Conservation (phyloP, 192 early-diverging fungal genomes). For the Rhizophagus prolifer region DNA sequence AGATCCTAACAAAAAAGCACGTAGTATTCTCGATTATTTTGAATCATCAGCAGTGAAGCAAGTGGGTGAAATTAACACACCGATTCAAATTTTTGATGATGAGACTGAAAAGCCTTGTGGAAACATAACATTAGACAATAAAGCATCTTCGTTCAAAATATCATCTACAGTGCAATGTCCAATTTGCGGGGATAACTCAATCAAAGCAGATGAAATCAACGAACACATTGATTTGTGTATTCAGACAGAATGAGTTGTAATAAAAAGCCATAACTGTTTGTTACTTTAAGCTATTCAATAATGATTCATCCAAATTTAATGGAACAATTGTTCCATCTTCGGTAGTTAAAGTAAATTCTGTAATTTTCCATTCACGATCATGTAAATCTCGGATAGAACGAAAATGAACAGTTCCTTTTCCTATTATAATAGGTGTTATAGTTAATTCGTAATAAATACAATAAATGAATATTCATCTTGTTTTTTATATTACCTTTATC, state of each 20-base stretch:
- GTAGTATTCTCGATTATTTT: neutral
- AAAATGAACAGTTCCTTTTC: constrained; percentile 25
- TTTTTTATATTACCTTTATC: constrained; percentile 39
- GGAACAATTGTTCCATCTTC: constrained; percentile 26
- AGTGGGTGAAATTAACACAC: neutral
- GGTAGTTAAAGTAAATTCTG: constrained; percentile 23
- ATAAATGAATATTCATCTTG: neutral
- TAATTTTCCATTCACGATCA: constrained; percentile 13
- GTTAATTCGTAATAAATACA: neutral
- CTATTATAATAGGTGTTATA: neutral
- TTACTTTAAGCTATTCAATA: neutral
- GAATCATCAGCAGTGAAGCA: neutral
- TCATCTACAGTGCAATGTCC: constrained; percentile 33
- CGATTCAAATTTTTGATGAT: neutral
- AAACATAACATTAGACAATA: neutral
- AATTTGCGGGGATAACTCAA: constrained; percentile 24
- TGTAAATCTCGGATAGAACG: constrained; percentile 16
- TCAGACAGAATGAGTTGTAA: neutral
- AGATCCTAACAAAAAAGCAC: neutral
- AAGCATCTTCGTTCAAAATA: neutral
- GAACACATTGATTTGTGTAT: constrained; percentile 44
- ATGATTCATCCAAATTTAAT: neutral
- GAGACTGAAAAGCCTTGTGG: neutral
- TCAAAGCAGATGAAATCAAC: constrained; percentile 34
- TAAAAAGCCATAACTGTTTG: neutral